Evolutionary conservation across 805 yeast genomes (phyloP).

Genomic region (Nakazawaea wyomingensis): DNA sequence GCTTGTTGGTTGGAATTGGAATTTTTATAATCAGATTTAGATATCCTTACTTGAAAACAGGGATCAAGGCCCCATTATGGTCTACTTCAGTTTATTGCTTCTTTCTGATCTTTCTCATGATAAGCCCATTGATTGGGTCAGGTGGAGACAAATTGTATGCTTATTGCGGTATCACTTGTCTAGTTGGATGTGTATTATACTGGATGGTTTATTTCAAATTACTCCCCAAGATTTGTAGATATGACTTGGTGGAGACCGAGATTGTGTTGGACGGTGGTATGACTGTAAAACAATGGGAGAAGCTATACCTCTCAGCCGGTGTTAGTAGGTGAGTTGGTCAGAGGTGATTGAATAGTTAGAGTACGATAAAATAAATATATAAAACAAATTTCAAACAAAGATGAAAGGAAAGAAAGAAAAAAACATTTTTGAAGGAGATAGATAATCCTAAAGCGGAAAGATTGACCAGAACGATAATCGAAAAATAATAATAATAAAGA

Average conservation of each 20-base stretch:
- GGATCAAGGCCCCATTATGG: constrained; percentile 41
- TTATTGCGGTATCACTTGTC: constrained; percentile 35
- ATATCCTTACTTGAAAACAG: constrained; percentile 42
- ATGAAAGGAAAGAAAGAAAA: too few species aligned
- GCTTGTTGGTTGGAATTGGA: constrained; percentile 32
- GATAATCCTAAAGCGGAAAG: too few species aligned
- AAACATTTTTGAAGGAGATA: too few species aligned
- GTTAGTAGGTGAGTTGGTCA: too few species aligned
- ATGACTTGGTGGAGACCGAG: constrained; percentile 38
- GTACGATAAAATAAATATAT: too few species aligned
- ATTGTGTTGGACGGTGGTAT: constrained; percentile 50
- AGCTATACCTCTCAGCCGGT: constrained; percentile 17
- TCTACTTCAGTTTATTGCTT: constrained; percentile 39
- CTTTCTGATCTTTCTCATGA: constrained; percentile 37
- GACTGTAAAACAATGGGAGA: constrained; percentile 51
- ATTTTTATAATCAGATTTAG: constrained; percentile 33
- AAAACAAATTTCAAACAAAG: too few species aligned
- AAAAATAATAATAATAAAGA: too few species aligned
- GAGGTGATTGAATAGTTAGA: too few species aligned
- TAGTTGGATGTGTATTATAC: constrained; percentile 39
- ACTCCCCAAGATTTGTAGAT: constrained; percentile 41
- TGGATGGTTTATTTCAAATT: constrained; percentile 52
- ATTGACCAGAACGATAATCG: too few species aligned
- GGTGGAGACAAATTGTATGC: constrained; percentile 45
- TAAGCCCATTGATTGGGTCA: constrained; percentile 48